Evolutionary conservation across 2,329 filamentous ascomycete species (phyloP).

Genomic region (Teratosphaeria zuluensis): DNA sequence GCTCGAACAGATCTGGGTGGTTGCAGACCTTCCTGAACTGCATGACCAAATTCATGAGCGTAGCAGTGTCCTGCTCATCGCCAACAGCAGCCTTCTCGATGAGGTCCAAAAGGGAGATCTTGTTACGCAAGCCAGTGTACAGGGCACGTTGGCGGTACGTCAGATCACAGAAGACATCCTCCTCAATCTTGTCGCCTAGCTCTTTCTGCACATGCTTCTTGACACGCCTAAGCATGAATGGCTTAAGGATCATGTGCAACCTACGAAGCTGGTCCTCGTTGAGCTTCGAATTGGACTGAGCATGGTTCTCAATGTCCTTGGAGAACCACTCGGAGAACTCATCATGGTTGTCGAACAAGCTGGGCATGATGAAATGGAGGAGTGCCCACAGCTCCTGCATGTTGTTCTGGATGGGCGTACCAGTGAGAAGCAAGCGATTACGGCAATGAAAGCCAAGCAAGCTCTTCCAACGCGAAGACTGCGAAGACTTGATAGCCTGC

Average conservation of each 20-base stretch:
- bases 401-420: constrained; percentile 98
- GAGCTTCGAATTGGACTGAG: constrained; percentile 97
- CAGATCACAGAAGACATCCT: constrained; percentile 91
- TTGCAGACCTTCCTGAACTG: constrained; percentile 99
- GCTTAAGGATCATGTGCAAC: constrained; percentile 97
- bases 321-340: constrained; percentile 93
- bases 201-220: constrained; percentile 99
- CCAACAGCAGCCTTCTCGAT: constrained; percentile 94
- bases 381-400: constrained; percentile 99
- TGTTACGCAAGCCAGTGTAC: constrained; percentile 85
- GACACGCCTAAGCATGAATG: constrained; percentile 98
- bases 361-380: constrained; percentile 99
- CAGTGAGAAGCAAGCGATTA: constrained; percentile 84
- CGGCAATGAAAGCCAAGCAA: constrained; percentile 89
- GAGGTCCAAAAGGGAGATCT: constrained; percentile 97
- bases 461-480: constrained; percentile 94
- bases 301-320: constrained; percentile 94
- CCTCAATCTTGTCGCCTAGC: constrained; percentile 95
- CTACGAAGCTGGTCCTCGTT: constrained; percentile 96
- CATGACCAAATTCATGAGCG: constrained; percentile 98
- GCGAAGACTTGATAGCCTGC: constrained; percentile 96
- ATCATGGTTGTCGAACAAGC: constrained; percentile 86
- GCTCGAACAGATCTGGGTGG: constrained; percentile 92
- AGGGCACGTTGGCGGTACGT: constrained; percentile 93
- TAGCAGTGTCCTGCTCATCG: constrained; percentile 89